These are phyloP conservation scores for Phaffomyces antillensis DNA, from an alignment of 805 yeast species.

Conservation along the genomic window DNA sequence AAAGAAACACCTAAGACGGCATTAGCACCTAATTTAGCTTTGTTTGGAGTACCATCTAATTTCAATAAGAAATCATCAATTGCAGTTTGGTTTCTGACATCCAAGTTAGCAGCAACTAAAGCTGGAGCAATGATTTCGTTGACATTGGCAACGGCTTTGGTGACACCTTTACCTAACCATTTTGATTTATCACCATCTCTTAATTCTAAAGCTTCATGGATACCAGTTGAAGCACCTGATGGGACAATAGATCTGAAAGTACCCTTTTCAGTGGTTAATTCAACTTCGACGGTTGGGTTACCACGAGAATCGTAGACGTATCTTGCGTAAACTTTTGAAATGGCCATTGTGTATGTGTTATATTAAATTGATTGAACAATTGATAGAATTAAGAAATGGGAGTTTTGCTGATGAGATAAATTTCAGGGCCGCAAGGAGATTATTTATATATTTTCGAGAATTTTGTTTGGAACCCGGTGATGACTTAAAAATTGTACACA, in stretches of 20 bases:
- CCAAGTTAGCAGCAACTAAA: conserved; percentile 68
- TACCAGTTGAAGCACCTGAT: conserved; percentile 99
- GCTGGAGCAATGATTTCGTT: conserved; percentile 95
- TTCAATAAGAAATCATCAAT: conserved; percentile 78
- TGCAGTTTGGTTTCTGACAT: conserved; percentile 80
- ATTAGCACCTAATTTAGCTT: conserved; percentile 96
- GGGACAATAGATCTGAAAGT: conserved; percentile 96
- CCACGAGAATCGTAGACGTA: conserved; percentile 99
- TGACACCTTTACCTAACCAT: conserved; percentile 99
- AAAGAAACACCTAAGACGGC: conserved; percentile 97
- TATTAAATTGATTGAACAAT: not conserved
- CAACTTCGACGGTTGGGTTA: conserved; percentile 99
- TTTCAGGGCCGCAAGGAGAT: not conserved
- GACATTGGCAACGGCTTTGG: conserved; percentile 94
- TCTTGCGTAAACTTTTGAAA: conserved; percentile 85
- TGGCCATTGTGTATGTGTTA: conserved; percentile 50
- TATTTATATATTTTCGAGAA: not conserved
- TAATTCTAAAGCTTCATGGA: conserved; percentile 96
- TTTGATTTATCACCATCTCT: conserved; percentile 97
- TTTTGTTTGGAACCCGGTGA: conserved; percentile 1
- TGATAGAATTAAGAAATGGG: no score
- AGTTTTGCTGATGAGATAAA: no score
- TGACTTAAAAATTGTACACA: no score
- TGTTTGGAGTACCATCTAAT: conserved; percentile 97
- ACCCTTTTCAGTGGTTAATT: conserved; percentile 87